phyloP scores from a whole-genome alignment of 1,139 yeast genomes.

The Arxiozyma bovina region DNA sequence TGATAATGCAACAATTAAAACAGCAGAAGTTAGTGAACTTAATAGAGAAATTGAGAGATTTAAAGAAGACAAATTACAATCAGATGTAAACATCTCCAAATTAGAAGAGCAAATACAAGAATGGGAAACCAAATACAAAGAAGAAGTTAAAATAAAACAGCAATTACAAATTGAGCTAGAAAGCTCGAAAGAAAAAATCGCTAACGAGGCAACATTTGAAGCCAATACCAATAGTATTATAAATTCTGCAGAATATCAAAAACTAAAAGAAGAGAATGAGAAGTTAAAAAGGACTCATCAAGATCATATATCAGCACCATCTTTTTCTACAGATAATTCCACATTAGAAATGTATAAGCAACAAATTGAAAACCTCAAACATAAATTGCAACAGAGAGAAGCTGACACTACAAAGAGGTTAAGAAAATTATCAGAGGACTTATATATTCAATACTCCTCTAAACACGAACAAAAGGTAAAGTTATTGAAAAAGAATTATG shows the following conservation, averaged over 20 bases:
- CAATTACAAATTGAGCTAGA: conserved; percentile 24
- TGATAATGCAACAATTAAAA: conserved; percentile 24
- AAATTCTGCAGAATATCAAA: background rate
- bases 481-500: conserved; percentile 45
- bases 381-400: conserved; percentile 28
- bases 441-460: conserved; percentile 58
- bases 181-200: conserved; percentile 11
- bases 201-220: background rate
- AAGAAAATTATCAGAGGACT: conserved; percentile 53
- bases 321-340: background rate
- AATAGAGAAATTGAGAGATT: conserved; percentile 16
- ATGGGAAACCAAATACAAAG: conserved; percentile 16
- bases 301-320: background rate
- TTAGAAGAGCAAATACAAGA: conserved; percentile 15
- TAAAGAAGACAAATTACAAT: conserved; percentile 12
- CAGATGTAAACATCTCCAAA: conserved; percentile 16
- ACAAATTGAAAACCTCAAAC: conserved; percentile 26
- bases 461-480: conserved; percentile 61
- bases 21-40: conserved; percentile 24
- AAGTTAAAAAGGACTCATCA: background rate
- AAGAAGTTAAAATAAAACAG: conserved; percentile 21
- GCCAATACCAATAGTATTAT: background rate
- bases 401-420: conserved; percentile 43
- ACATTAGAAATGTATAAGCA: conserved; percentile 10
- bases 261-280: conserved; percentile 1